Evolutionary conservation across 768 basidiomycete genomes (phyloP), one percentile per base, ranked within the genome.

Genomic region (Mycena polygramma): DNA sequence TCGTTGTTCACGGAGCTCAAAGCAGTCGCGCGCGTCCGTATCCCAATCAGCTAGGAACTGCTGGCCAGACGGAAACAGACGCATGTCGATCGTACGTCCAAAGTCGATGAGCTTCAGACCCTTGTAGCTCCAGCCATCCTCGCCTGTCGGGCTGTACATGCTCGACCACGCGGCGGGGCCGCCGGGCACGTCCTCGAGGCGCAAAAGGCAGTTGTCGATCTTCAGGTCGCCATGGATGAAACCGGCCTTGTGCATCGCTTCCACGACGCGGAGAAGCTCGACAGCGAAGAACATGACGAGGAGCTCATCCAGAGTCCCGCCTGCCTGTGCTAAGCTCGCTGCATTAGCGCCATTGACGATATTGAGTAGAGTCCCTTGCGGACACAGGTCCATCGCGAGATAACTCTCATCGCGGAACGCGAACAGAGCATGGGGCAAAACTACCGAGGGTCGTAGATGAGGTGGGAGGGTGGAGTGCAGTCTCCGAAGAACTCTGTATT

Each of bases 191-290:
- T 94, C 93, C 72, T 95, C 93, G 53, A 99, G 86, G 7, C 98
- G 91, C 11, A 99, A 84, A n/a, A 99, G 87, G 78, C 97, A 98
- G 82, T 99, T 99, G 82, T 99, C 98, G 79, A 99, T 98, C 85
- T 99, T 99, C 72, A 99, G 87, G 82, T 99, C 98, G 39, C 98
- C 97, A 76, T 99, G 98, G 74, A 99, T 94, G 83, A 99, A 94
- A 14, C 95, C 94, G 0, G 86, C 83, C 19, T 77, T 66, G 79
- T 99, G 98, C 78, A 98, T 88, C 20, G 87, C 91, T 77, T 97
- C 96, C 51, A 98, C 81, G 13, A 94, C 81, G 35, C 91, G 91
- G 46, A 98, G 81, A 8, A 99, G 88, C 79, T 99, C 98, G 76
- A 97, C 87, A 30, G 93, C 87, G 87, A 99, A 99, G 87, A 99